A percentile compares a stretch with the other conserved stretches of the same genome.
Evolutionary conservation across 2,329 filamentous ascomycete genomes (phyloP).

Genomic region (Alternaria sp.): DNA sequence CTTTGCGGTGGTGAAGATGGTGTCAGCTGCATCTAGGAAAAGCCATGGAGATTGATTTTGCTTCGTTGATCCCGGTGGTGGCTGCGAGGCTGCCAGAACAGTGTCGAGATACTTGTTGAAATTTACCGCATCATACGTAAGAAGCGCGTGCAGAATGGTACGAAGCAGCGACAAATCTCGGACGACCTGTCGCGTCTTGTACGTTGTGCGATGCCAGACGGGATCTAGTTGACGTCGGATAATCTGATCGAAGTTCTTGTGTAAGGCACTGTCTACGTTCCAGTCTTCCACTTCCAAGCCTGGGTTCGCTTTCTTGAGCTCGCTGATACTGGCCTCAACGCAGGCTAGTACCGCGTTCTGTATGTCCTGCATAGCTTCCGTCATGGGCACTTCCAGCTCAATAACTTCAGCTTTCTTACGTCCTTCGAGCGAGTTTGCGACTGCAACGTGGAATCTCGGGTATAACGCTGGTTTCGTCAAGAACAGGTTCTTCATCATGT

Average conservation of each 20-base stretch:
- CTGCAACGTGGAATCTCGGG: conserved; percentile 91
- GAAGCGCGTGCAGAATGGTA: conserved; percentile 79
- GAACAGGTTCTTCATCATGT: conserved; percentile 93
- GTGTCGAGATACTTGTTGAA: conserved; percentile 95
- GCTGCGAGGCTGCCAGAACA: conserved; percentile 88
- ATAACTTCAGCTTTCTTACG: conserved; percentile 96
- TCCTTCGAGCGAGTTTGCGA: conserved; percentile 89
- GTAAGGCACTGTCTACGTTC: conserved; percentile 91
- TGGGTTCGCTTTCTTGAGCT: conserved; percentile 89
- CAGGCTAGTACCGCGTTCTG: conserved; percentile 96
- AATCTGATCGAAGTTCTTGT: conserved; percentile 90
- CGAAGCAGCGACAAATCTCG: conserved; percentile 86
- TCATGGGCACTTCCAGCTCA: conserved; percentile 96
- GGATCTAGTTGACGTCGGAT: conserved; percentile 91
- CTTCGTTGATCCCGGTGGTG: conserved; percentile 84
- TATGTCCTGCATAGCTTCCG: conserved; percentile 89
- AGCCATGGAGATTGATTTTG: conserved; percentile 96
- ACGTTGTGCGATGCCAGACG: conserved; percentile 96
- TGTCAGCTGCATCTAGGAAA: conserved; percentile 93
- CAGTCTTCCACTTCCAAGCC: conserved; percentile 96
- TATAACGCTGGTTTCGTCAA: conserved; percentile 88
- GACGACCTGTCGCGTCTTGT: conserved; percentile 94
- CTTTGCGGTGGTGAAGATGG: conserved; percentile 90
- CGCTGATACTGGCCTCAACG: conserved; percentile 91
- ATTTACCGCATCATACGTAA: conserved; percentile 88